phyloP scores from a whole-genome alignment of 1,284 basidiomycete genomes.

The Neolentinus lepideus region DNA sequence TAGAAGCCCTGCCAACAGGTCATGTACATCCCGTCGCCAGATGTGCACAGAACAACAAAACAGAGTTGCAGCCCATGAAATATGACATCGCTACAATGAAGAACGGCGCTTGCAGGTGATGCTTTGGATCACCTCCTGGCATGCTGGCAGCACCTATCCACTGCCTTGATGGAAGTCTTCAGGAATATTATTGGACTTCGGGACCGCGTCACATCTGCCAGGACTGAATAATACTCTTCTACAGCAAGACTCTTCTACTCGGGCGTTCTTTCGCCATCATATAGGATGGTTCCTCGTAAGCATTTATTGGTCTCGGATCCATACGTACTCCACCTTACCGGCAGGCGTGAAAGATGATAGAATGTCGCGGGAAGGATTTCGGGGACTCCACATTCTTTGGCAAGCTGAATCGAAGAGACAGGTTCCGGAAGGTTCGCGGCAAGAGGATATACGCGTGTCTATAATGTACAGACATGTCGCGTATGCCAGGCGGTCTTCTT shows the following conservation, averaged over 20 bases:
- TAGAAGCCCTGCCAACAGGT: no score
- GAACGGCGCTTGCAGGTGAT: no score
- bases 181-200: no score
- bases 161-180: no score
- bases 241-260: not conserved
- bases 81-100: no score
- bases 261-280: not conserved
- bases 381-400: conserved; percentile 4
- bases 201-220: no score
- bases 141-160: no score
- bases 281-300: not conserved
- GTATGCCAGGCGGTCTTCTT: not conserved
- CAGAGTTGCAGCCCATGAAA: no score
- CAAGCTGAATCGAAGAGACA: conserved; percentile 10
- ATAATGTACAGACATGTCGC: no score
- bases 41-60: no score
- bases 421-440: conserved; percentile 27
- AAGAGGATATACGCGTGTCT: conserved; percentile 23
- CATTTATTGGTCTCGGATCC: not conserved
- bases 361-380: conserved; percentile 7
- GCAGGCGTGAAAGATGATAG: conserved; percentile 4
- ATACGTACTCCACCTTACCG: not conserved
- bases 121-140: no score
- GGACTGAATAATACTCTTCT: not conserved
- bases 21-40: no score